phyloP scores from a whole-genome alignment of 495 filamentous ascomycete species.

The Trichoderma gamsii region DNA sequence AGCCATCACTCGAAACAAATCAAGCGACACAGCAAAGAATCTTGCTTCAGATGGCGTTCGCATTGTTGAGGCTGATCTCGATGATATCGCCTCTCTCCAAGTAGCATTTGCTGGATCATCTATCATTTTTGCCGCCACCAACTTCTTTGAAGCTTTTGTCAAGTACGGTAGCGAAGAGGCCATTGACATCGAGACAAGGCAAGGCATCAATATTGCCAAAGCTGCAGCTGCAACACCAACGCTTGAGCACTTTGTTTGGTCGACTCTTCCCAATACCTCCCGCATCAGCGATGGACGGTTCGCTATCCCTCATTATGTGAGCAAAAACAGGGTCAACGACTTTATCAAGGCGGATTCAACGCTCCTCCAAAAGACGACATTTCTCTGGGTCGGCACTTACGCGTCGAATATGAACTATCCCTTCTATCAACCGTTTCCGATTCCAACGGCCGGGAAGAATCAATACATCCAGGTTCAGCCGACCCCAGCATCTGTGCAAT shows the following conservation, averaged over 20 bases:
- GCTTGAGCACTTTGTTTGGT: constrained; percentile 50
- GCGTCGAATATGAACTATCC: constrained; percentile 28
- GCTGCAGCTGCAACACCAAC: constrained; percentile 37
- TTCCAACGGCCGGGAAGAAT: constrained; percentile 23
- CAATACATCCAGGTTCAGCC: constrained; percentile 32
- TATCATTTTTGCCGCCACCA: constrained; percentile 54
- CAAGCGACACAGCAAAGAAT: constrained; percentile 38
- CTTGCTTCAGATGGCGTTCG: constrained; percentile 39
- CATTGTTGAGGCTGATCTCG: constrained; percentile 44
- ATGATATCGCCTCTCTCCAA: constrained; percentile 42
- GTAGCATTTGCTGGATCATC: constrained; percentile 47
- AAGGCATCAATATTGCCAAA: constrained; percentile 53
- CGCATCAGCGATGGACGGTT: constrained; percentile 27
- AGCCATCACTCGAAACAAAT: constrained; percentile 50
- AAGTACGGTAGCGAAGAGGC: constrained; percentile 29
- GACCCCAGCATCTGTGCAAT: constrained; percentile 26
- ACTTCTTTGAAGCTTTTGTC: constrained; percentile 45
- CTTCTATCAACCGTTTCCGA: constrained; percentile 30
- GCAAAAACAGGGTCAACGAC: constrained; percentile 32
- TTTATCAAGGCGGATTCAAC: constrained; percentile 30
- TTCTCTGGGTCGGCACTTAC: constrained; percentile 36
- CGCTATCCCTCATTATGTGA: constrained; percentile 36
- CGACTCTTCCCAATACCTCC: constrained; percentile 27
- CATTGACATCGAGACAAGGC: constrained; percentile 44
- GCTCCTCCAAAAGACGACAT: constrained; percentile 34